Conservation (phyloP, 2,329 filamentous ascomycete species). For the Exophiala lecanii-corni region DNA sequence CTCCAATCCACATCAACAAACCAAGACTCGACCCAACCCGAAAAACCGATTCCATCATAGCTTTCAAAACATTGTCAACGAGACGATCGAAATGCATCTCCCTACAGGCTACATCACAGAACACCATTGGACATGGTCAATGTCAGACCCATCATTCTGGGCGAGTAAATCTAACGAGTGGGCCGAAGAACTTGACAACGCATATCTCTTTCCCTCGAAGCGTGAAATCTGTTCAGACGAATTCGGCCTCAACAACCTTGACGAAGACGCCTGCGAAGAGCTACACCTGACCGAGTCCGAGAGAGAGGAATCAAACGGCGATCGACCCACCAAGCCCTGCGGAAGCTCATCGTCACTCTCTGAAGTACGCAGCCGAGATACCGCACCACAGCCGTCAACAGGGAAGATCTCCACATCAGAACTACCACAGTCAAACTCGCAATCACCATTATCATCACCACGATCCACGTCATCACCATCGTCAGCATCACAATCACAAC, state of each 20-base stretch:
- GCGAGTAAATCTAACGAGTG: not conserved
- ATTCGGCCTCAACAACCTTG: not conserved
- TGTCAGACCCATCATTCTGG: slow-evolving; percentile 2
- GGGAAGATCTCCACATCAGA: not conserved
- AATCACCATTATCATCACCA: not conserved
- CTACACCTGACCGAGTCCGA: not conserved
- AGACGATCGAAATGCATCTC: not conserved
- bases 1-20: too few relatives aligned
- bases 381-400: not conserved
- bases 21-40: too few relatives aligned
- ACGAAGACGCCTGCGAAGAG: not conserved
- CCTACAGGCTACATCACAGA: not conserved
- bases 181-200: slow-evolving; percentile 2
- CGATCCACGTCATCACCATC: not conserved
- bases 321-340: not conserved
- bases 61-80: too few relatives aligned
- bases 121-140: slow-evolving; percentile 1
- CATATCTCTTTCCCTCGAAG: slow-evolving; percentile 1
- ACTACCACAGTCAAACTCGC: not conserved
- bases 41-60: too few relatives aligned
- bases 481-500: not conserved
- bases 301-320: not conserved
- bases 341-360: not conserved
- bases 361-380: not conserved
- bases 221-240: not conserved